Conservation (phyloP, 805 yeast species). For the Saturnispora sanitii region DNA sequence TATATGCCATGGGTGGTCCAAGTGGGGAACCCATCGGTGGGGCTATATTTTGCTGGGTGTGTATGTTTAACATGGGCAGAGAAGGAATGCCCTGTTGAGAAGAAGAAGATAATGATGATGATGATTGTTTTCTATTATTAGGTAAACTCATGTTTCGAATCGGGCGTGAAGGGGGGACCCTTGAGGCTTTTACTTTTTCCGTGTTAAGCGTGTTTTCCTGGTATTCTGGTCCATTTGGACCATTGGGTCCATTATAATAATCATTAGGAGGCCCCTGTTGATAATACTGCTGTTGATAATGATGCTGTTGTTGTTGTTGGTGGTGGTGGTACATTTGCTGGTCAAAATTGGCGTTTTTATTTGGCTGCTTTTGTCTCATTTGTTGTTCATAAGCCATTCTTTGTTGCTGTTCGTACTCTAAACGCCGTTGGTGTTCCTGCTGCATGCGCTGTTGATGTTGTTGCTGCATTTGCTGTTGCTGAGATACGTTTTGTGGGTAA, state of each 20-base stretch:
- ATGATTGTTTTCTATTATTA: background rate
- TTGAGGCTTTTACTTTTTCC: background rate
- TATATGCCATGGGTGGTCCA: too few relatives aligned
- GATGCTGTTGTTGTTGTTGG: conserved; percentile 6
- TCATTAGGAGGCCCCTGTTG: conserved; percentile 12
- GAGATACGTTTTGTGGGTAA: background rate
- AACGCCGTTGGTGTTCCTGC: conserved; percentile 3
- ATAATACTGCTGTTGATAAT: conserved; percentile 2
- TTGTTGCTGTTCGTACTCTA: background rate
- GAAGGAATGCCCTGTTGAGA: too few relatives aligned
- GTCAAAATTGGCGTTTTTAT: too few relatives aligned
- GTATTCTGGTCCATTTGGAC: background rate
- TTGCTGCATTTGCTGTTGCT: conserved; percentile 8
- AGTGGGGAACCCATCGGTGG: too few relatives aligned
- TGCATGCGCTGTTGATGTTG: conserved; percentile 8
- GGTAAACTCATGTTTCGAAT: background rate
- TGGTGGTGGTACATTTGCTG: conserved; percentile 13
- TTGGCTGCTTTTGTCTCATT: too few relatives aligned
- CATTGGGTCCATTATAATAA: too few relatives aligned
- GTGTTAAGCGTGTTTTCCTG: too few relatives aligned
- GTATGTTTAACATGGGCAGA: too few relatives aligned
- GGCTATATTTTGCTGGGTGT: too few relatives aligned
- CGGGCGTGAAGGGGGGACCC: background rate
- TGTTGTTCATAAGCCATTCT: too few relatives aligned
- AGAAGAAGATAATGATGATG: background rate